phyloP scores from a whole-genome alignment of 306 rosid species.

The Cucumis melo region DNA sequence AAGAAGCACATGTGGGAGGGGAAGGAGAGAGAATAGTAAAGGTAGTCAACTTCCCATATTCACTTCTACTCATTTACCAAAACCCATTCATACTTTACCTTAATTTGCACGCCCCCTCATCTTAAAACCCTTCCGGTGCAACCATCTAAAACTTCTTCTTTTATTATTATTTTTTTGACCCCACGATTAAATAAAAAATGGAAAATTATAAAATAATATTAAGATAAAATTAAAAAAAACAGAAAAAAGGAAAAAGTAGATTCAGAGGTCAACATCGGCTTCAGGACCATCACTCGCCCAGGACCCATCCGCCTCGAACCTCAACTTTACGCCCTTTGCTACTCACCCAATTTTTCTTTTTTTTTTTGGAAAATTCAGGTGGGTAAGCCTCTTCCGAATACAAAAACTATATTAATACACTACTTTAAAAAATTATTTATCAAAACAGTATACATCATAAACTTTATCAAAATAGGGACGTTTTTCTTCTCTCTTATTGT shows the following conservation, averaged over 20 bases:
- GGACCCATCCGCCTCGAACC: background rate
- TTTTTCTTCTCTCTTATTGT: too few relatives aligned
- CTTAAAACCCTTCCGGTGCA: too few relatives aligned
- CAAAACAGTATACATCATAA: too few relatives aligned
- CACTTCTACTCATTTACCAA: background rate
- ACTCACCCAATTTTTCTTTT: too few relatives aligned
- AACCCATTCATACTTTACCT: background rate
- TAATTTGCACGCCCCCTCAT: background rate
- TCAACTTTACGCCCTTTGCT: background rate
- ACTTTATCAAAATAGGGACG: too few relatives aligned
- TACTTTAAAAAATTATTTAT: too few relatives aligned
- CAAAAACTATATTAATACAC: too few relatives aligned
- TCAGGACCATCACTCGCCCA: background rate
- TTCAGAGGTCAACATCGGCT: slow-evolving; percentile 1
- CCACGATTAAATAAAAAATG: background rate
- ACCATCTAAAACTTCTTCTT: too few relatives aligned
- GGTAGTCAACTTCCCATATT: background rate
- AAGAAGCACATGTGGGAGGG: background rate
- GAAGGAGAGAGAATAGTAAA: background rate
- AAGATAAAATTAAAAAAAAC: too few relatives aligned
- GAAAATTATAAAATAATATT: background rate
- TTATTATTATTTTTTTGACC: background rate
- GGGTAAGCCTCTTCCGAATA: too few relatives aligned
- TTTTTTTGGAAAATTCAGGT: too few relatives aligned
- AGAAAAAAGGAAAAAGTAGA: background rate